A percentile compares a stretch with the other conserved stretches of the same genome.
Conservation (phyloP, 2,329 filamentous ascomycete species). For the Arthrobotrys entomopaga region DNA sequence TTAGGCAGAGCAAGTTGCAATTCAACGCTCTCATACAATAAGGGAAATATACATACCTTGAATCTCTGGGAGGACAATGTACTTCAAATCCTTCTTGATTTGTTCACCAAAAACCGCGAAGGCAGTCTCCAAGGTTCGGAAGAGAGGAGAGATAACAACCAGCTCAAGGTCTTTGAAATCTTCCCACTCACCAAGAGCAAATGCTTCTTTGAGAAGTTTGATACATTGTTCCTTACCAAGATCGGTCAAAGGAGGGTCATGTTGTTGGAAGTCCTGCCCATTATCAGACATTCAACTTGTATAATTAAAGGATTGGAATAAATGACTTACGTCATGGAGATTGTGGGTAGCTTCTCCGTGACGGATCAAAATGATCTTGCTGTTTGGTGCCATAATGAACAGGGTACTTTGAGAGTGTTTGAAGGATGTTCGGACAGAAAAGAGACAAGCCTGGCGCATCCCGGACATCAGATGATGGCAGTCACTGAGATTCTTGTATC, state of each 20-base stretch:
- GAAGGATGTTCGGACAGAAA: no score
- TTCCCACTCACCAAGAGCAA: conserved; percentile 39
- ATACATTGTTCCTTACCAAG: conserved; percentile 46
- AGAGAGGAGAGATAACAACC: conserved; percentile 44
- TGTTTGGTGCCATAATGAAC: conserved; percentile 41
- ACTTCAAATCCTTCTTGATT: conserved; percentile 21
- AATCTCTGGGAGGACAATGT: conserved; percentile 31
- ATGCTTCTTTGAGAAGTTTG: conserved; percentile 39
- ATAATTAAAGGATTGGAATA: not conserved
- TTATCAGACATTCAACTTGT: not conserved
- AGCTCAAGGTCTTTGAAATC: conserved; percentile 40
- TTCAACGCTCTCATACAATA: not conserved
- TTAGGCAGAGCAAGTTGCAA: not conserved
- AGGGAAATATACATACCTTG: conserved; percentile 24
- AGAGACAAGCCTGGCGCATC: no score
- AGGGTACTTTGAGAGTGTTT: not conserved
- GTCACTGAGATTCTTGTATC: no score
- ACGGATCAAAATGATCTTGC: conserved; percentile 48
- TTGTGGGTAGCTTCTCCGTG: conserved; percentile 52
- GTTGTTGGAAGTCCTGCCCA: conserved; percentile 46
- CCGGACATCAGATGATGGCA: no score
- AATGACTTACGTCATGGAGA: conserved; percentile 38
- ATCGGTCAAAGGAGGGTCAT: conserved; percentile 39
- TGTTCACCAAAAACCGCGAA: conserved; percentile 37
- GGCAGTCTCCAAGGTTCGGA: conserved; percentile 44